These are phyloP conservation scores for Actinidia polygama DNA, from an alignment of 179 eudicot species.

Conservation along the genomic window DNA sequence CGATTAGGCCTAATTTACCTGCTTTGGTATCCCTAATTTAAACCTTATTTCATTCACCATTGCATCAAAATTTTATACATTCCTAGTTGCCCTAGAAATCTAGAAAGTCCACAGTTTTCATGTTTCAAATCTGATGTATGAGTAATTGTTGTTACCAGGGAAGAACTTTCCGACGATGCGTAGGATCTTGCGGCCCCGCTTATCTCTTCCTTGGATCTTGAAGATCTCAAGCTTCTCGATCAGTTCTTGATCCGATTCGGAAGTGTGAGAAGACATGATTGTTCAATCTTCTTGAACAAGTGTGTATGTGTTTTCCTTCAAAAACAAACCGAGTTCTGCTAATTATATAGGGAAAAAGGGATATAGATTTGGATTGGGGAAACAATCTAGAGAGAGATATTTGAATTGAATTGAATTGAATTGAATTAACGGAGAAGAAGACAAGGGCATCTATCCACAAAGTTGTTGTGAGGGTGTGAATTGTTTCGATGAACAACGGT, in stretches of 20 bases:
- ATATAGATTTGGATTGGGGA: background rate
- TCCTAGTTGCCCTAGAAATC: too few species aligned
- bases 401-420: background rate
- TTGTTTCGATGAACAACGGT: too few species aligned
- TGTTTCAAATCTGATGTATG: too few species aligned
- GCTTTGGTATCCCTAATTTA: too few species aligned
- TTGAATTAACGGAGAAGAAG: background rate
- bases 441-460: slow-evolving; percentile 4
- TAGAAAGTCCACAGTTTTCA: too few species aligned
- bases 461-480: background rate
- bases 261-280: slow-evolving; percentile 1
- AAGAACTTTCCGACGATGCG: slow-evolving; percentile 69
- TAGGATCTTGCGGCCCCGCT: slow-evolving; percentile 57
- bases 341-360: background rate
- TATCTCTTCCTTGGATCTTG: slow-evolving; percentile 75
- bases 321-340: background rate
- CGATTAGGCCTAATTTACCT: too few species aligned
- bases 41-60: too few species aligned
- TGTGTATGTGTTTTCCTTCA: background rate
- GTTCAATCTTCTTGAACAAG: background rate
- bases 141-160: slow-evolving; percentile 45
- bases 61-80: too few species aligned
- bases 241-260: slow-evolving; percentile 38
- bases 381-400: background rate
- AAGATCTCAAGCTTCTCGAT: slow-evolving; percentile 55